phyloP scores from a whole-genome alignment of 228 moss, liverwort and hornwort genomes.

The Sphagnum magellanicum region DNA sequence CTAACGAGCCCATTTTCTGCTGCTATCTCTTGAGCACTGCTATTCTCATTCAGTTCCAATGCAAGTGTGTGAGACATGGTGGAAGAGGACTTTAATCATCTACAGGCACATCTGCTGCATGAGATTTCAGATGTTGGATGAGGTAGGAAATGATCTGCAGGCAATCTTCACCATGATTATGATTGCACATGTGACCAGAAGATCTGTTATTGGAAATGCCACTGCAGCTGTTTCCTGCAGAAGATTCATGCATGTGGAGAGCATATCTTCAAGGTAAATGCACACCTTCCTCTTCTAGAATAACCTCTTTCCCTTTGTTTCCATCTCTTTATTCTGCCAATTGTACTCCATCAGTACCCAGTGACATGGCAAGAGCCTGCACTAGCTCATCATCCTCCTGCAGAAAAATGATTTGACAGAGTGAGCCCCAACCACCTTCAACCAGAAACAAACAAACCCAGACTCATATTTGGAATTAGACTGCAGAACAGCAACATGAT shows the following conservation, averaged over 20 bases:
- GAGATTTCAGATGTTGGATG: constrained; percentile 72
- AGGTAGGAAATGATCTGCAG: constrained; percentile 74
- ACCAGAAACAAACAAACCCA: too few relatives aligned
- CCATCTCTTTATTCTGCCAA: constrained; percentile 46
- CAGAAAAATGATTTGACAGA: background rate
- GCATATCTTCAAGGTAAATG: constrained; percentile 77
- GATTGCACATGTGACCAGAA: constrained; percentile 90
- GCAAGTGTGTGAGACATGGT: constrained; percentile 88
- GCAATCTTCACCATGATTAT: constrained; percentile 84
- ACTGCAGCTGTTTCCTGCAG: constrained; percentile 76
- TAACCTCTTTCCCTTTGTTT: constrained; percentile 57
- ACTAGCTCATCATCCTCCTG: constrained; percentile 96
- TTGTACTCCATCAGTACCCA: constrained; percentile 61
- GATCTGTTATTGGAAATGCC: constrained; percentile 83
- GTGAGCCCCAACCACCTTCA: too few relatives aligned
- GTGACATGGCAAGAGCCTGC: constrained; percentile 76
- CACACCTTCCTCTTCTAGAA: constrained; percentile 44
- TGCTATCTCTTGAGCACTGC: constrained; percentile 77
- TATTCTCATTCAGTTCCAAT: constrained; percentile 82
- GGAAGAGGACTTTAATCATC: constrained; percentile 53
- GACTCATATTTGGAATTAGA: too few relatives aligned
- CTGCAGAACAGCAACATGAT: too few relatives aligned
- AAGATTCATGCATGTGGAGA: constrained; percentile 85
- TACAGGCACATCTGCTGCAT: constrained; percentile 52
- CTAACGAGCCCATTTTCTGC: constrained; percentile 63